Percentiles rank a stretch among this genome's conserved stretches.
These are phyloP conservation scores for Eudorina sp. DNA, from an alignment of 139 green algal species.

Conservation along the genomic window DNA sequence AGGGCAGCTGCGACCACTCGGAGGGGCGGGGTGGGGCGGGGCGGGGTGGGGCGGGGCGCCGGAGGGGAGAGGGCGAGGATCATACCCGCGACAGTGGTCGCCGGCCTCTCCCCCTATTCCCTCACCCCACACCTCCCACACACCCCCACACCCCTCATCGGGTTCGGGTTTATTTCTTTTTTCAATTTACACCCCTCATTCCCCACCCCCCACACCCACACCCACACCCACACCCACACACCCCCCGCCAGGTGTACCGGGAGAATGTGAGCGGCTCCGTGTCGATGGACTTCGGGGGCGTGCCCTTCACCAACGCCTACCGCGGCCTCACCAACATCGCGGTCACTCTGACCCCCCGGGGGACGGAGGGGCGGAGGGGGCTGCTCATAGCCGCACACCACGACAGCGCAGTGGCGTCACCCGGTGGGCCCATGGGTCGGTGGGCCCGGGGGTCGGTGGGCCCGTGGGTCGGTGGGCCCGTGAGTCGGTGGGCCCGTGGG, in stretches of 20 bases:
- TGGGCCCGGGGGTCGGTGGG: background rate
- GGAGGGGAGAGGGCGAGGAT: background rate
- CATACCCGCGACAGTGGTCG: no score
- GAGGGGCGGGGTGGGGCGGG: no score
- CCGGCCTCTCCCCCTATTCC: background rate
- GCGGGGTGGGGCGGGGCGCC: background rate
- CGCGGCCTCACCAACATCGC: constrained; percentile 73
- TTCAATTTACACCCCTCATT: no score
- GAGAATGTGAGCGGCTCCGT: constrained; percentile 56
- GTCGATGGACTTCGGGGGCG: constrained; percentile 65
- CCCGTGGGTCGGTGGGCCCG: constrained; percentile 16
- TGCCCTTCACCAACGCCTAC: constrained; percentile 77
- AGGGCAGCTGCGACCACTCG: no score
- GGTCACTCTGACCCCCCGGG: constrained; percentile 54
- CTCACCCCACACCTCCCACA: background rate
- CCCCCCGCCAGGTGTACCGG: constrained; percentile 34
- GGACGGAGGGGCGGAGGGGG: background rate
- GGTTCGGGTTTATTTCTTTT: background rate
- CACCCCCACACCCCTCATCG: background rate
- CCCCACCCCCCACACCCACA: background rate
- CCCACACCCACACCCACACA: background rate
- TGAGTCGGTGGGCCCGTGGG: no score
- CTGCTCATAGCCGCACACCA: constrained; percentile 55
- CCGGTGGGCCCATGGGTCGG: constrained; percentile 22
- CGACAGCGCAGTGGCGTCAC: constrained; percentile 47